phyloP scores from a whole-genome alignment of 1,284 basidiomycete genomes.

The Sporisorium scitamineum region DNA sequence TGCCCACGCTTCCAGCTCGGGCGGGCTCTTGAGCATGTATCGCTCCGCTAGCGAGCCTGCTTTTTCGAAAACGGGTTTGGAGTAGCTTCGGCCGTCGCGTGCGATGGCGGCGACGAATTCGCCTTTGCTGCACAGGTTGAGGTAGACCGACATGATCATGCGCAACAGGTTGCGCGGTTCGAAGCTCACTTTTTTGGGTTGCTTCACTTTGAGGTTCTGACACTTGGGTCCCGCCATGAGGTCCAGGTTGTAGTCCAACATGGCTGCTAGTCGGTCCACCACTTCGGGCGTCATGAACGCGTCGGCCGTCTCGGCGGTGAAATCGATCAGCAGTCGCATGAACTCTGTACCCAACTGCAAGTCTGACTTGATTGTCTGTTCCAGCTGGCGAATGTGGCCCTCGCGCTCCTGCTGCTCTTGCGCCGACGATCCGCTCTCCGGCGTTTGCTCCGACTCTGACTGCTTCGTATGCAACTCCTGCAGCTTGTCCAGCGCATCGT shows the following conservation, averaged over 20 bases:
- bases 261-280: constrained; percentile 92
- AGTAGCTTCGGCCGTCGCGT: constrained; percentile 90
- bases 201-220: constrained; percentile 82
- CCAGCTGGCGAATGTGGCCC: constrained; percentile 80
- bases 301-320: constrained; percentile 88
- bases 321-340: constrained; percentile 87
- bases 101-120: constrained; percentile 91
- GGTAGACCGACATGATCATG: constrained; percentile 89
- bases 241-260: constrained; percentile 94
- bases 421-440: constrained; percentile 75
- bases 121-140: constrained; percentile 84
- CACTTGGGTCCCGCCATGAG: constrained; percentile 88
- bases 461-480: constrained; percentile 89
- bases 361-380: constrained; percentile 86
- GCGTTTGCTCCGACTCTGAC: constrained; percentile 75
- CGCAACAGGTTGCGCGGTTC: constrained; percentile 84
- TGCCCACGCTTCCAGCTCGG: constrained; percentile 81
- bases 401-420: constrained; percentile 88
- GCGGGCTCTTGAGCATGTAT: constrained; percentile 80
- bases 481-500: constrained; percentile 91
- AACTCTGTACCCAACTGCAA: constrained; percentile 87
- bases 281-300: constrained; percentile 98
- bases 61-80: constrained; percentile 83
- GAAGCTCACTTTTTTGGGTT: constrained; percentile 90
- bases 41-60: constrained; percentile 80